phyloP scores from a whole-genome alignment of 2,329 filamentous ascomycete species.

The Sporothrix brunneoviolacea region DNA sequence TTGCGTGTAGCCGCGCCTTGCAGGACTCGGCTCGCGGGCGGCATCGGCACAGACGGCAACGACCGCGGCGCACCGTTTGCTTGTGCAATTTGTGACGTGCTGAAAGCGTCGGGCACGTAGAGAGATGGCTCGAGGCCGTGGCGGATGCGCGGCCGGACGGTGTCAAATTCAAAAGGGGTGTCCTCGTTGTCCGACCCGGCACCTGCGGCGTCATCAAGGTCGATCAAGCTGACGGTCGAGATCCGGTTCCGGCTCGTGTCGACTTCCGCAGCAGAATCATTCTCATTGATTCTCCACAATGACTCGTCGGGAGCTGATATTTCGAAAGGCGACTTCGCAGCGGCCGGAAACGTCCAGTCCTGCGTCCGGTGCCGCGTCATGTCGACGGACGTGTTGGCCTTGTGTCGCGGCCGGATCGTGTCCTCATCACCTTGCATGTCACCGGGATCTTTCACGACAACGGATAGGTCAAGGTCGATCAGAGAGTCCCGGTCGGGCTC shows the following conservation, averaged over 20 bases:
- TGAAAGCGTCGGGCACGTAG: slow-evolving; percentile 56
- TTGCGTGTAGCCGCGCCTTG: slow-evolving; percentile 25
- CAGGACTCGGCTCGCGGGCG: slow-evolving; percentile 43
- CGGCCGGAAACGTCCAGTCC: slow-evolving; percentile 52
- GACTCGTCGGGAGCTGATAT: too few species aligned
- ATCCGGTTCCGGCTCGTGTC: slow-evolving; percentile 39
- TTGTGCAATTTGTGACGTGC: too few species aligned
- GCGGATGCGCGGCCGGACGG: too few species aligned
- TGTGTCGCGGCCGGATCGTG: slow-evolving; percentile 27
- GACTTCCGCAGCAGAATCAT: slow-evolving; percentile 41
- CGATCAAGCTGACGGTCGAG: slow-evolving; percentile 31
- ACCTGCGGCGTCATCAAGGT: slow-evolving; percentile 40
- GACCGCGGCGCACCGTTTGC: too few species aligned
- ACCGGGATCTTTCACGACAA: too few species aligned
- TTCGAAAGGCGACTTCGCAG: too few species aligned
- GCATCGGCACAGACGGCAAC: too few species aligned
- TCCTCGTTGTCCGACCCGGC: slow-evolving; percentile 40
- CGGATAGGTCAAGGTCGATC: slow-evolving; percentile 58
- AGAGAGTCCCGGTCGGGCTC: slow-evolving; percentile 52
- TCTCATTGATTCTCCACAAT: too few species aligned
- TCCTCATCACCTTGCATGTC: too few species aligned
- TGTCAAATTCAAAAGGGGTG: slow-evolving; percentile 41
- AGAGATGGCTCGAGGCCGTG: slow-evolving; percentile 50
- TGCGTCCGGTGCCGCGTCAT: slow-evolving; percentile 33
- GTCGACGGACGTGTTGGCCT: slow-evolving; percentile 39